Base-by-base conservation (phyloP, 2,329 filamentous ascomycete genomes). In the Trichophyton equinum region DNA sequence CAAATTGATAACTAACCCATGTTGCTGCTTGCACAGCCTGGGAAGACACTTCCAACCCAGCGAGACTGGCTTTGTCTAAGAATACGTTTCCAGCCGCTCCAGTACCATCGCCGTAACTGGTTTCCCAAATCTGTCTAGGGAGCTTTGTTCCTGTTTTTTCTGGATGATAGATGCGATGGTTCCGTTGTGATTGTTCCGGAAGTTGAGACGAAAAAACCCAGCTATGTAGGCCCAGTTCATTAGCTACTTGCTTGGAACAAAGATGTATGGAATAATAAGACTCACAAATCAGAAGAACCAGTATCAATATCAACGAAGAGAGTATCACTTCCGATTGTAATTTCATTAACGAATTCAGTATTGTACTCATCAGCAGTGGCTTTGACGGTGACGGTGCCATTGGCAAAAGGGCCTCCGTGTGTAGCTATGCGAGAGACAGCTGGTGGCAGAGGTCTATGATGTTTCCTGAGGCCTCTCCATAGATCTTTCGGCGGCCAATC, bases 231-330 rank as follows among this genome's bases (percentile, higher is more conserved):
- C 1, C 20, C 9, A 38, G 11, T 38, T 3, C 33, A 38, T 38
- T 38, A 38, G 33, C 20, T 25, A 30, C 11, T 51, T 25, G 25
- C 20, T 20, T 0, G 13, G n/a, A 1, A n/a, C 44, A 11, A 27
- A 51, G 8, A 27, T 15, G 9, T 13, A 4, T 6, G 46, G 46
- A 25, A 22, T 1, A 22, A 13, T 53, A 42, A n/a, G 3, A 74
- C 81, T 75, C 72, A 84, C 85, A 88, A 80, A 73, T 87, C 85
- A 47, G 84, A 78, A 64, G 78, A 86, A 64, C 78, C 85, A 13
- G 87, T 91, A 65, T 91, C 88, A 63, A 91, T 81, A 69, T 89
- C 85, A 63, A 91, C 71, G 62, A 83, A 80, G 64, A 89, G 70
- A 2, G 75, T 81, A 66, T 85, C 83, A 68, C 80, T 74, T 51